phyloP scores from a whole-genome alignment of 2,329 filamentous ascomycete genomes.

The Colletotrichum sp. region DNA sequence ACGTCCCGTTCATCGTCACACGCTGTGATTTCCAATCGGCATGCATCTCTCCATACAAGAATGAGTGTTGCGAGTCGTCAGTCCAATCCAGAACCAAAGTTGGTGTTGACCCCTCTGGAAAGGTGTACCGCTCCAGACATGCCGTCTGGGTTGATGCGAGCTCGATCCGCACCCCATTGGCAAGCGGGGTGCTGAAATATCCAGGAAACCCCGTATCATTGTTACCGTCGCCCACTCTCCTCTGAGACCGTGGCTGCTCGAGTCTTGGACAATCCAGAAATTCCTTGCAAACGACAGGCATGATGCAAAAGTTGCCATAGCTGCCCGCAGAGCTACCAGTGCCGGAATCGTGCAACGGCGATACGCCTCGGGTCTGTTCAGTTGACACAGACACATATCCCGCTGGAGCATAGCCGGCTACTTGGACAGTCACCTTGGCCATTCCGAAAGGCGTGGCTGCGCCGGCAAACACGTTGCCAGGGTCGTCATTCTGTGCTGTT shows the following conservation, averaged over 20 bases:
- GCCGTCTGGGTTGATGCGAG: not conserved
- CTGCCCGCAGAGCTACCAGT: constrained; percentile 3
- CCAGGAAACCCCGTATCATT: not conserved
- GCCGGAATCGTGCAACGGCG: not conserved
- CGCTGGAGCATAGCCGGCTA: not conserved
- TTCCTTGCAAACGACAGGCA: not conserved
- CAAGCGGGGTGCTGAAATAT: not conserved
- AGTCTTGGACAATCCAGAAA: not conserved
- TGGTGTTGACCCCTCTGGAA: not conserved
- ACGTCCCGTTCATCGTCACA: not conserved
- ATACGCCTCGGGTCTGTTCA: not conserved
- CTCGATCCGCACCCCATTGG: not conserved
- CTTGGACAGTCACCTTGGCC: not conserved
- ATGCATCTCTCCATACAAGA: not conserved
- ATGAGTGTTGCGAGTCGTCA: not conserved
- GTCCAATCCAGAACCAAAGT: not conserved
- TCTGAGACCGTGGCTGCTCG: not conserved
- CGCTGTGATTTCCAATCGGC: not conserved
- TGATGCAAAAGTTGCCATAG: constrained; percentile 4
- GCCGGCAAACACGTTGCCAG: not conserved
- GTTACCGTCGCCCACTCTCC: not conserved
- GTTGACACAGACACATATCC: not conserved
- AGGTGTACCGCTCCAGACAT: not conserved
- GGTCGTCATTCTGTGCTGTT: not conserved
- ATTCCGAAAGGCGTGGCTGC: not conserved